Evolutionary conservation across 139 green algal genomes (phyloP).

Genomic region (Chlorokybus atmophyticus): DNA sequence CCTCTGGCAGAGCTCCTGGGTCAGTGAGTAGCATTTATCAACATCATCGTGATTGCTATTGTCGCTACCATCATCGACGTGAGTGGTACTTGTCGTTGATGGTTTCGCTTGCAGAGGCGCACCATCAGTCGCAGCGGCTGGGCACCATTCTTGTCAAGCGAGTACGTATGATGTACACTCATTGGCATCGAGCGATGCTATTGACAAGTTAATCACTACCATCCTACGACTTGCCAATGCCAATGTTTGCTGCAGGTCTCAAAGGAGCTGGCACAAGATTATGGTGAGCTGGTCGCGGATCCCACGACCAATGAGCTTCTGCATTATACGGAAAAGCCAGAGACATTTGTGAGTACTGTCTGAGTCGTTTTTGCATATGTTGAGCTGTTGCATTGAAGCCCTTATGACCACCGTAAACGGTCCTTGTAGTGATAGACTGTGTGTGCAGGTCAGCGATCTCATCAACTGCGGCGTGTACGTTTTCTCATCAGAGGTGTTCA

Average conservation of each 20-base stretch:
- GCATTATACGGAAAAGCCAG: conserved; percentile 36
- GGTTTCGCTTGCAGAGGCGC: conserved; percentile 4
- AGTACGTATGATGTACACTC: conserved; percentile 16
- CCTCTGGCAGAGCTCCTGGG: conserved; percentile 30
- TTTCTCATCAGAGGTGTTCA: conserved; percentile 26
- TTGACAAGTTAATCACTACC: neutral
- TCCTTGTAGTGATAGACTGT: neutral
- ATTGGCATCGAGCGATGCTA: neutral
- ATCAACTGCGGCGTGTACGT: conserved; percentile 39
- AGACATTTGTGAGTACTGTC: conserved; percentile 28
- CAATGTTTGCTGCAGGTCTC: conserved; percentile 8
- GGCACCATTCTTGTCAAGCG: conserved; percentile 32
- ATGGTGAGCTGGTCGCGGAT: conserved; percentile 28
- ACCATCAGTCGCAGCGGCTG: conserved; percentile 27
- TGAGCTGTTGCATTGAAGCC: neutral
- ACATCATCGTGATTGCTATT: neutral
- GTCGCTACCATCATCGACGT: neutral
- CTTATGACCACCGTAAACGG: neutral
- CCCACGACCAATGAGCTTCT: conserved; percentile 22
- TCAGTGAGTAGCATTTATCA: neutral
- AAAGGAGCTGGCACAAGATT: conserved; percentile 18
- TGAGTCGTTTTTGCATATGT: neutral
- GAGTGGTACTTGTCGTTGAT: neutral
- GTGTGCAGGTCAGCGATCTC: conserved; percentile 23
- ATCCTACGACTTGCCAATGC: neutral